Conservation (phyloP, 1,284 basidiomycete genomes). For the Boletus albobrunnescens region DNA sequence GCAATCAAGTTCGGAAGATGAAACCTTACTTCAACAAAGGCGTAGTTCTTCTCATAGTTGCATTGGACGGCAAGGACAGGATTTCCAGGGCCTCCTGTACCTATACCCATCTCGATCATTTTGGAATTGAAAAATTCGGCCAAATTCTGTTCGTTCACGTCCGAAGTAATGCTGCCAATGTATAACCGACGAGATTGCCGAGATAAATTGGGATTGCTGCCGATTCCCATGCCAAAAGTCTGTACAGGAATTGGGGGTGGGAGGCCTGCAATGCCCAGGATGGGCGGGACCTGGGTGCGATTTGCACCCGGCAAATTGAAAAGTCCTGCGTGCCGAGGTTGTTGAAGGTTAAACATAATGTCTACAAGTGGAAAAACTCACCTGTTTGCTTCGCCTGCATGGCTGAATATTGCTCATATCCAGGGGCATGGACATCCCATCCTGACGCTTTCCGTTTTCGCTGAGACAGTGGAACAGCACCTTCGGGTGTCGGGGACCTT, state of each 20-base stretch:
- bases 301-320: slow-evolving; percentile 93
- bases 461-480: slow-evolving; percentile 78
- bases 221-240: slow-evolving; percentile 79
- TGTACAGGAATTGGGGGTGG: slow-evolving; percentile 80
- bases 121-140: slow-evolving; percentile 92
- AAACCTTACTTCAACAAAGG: slow-evolving; percentile 82
- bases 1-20: not conserved
- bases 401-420: slow-evolving; percentile 92
- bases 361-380: slow-evolving; percentile 34
- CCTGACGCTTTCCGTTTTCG: slow-evolving; percentile 83
- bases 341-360: not conserved
- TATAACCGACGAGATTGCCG: slow-evolving; percentile 93
- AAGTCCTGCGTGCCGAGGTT: slow-evolving; percentile 50
- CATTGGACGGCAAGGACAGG: slow-evolving; percentile 91
- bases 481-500: slow-evolving; percentile 88
- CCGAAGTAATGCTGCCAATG: slow-evolving; percentile 91
- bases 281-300: slow-evolving; percentile 80
- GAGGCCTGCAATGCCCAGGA: slow-evolving; percentile 71
- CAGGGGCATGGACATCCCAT: slow-evolving; percentile 94
- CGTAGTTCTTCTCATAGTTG: slow-evolving; percentile 97
- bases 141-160: slow-evolving; percentile 87
- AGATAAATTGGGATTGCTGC: slow-evolving; percentile 78
- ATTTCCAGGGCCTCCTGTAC: slow-evolving; percentile 79
- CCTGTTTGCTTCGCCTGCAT: slow-evolving; percentile 97
- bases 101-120: slow-evolving; percentile 89